A percentile compares a stretch with the other conserved stretches of the same genome.
phyloP scores from a whole-genome alignment of 31 red algal species.

The Odonthalia washingtoniensis region DNA sequence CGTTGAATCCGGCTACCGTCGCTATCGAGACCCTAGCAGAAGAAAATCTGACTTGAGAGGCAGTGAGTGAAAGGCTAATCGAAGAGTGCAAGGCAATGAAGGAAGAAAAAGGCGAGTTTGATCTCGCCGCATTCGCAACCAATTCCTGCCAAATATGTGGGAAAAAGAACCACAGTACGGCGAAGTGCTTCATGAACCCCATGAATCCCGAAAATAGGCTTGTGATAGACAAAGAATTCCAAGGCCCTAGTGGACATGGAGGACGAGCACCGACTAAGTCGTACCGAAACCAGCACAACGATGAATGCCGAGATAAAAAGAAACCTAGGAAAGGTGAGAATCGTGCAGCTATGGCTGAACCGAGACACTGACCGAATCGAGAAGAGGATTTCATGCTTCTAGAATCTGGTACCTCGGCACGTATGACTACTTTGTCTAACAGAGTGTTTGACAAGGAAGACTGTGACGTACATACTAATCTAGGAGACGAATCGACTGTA shows the following conservation, averaged over 20 bases:
- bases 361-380: not conserved
- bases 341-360: not conserved
- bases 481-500: constrained; percentile 28
- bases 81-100: constrained; percentile 25
- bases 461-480: not conserved
- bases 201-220: constrained; percentile 29
- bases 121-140: not conserved
- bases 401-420: constrained; percentile 28
- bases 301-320: not conserved
- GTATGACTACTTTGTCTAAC: constrained; percentile 1
- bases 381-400: constrained; percentile 25
- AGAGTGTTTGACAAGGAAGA: not conserved
- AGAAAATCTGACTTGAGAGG: constrained; percentile 19
- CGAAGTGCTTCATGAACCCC: constrained; percentile 24
- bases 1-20: not conserved
- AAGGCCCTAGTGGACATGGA: too few species aligned
- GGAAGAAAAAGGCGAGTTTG: not conserved
- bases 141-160: constrained; percentile 17
- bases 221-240: too few species aligned
- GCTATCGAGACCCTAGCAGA: constrained; percentile 16
- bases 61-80: not conserved
- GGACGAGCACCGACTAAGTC: too few species aligned
- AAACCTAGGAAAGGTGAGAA: not conserved
- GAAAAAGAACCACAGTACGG: not conserved
- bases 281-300: not conserved